Evolutionary conservation across 495 filamentous ascomycete species (phyloP).

Genomic region (Lasiosphaeria ovina): DNA sequence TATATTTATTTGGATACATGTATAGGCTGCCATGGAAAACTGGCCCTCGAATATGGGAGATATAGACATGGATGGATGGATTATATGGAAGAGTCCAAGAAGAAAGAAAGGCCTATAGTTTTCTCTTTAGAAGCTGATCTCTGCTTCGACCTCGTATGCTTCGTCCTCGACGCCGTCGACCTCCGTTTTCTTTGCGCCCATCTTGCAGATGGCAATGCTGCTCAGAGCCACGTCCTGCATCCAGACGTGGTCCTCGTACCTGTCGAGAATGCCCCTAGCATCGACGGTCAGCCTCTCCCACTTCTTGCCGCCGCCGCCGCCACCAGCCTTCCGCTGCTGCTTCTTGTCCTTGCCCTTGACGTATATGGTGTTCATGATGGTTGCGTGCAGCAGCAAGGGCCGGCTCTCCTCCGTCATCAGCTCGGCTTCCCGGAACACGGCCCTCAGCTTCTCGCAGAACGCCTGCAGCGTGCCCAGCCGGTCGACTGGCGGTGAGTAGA

Average conservation of each 20-base stretch:
- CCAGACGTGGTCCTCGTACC: conserved; percentile 58
- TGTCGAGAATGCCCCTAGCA: conserved; percentile 48
- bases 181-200: conserved; percentile 67
- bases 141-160: conserved; percentile 52
- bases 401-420: conserved; percentile 61
- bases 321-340: conserved; percentile 27
- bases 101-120: not conserved
- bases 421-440: conserved; percentile 59
- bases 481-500: conserved; percentile 55
- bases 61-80: too few species aligned
- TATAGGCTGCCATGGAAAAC: too few species aligned
- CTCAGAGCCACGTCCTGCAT: conserved; percentile 60
- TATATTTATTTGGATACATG: too few species aligned
- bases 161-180: conserved; percentile 41
- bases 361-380: conserved; percentile 86
- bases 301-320: conserved; percentile 35
- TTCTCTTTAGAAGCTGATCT: conserved; percentile 35
- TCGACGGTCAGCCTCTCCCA: conserved; percentile 49
- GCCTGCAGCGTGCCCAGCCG: conserved; percentile 50
- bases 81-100: too few species aligned
- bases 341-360: conserved; percentile 42
- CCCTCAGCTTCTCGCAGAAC: conserved; percentile 63
- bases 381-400: conserved; percentile 78
- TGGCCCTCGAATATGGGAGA: too few species aligned
- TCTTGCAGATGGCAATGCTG: conserved; percentile 68